These are phyloP conservation scores for Aspergillus sojae DNA, from an alignment of 2,329 filamentous ascomycete species.

Conservation along the genomic window DNA sequence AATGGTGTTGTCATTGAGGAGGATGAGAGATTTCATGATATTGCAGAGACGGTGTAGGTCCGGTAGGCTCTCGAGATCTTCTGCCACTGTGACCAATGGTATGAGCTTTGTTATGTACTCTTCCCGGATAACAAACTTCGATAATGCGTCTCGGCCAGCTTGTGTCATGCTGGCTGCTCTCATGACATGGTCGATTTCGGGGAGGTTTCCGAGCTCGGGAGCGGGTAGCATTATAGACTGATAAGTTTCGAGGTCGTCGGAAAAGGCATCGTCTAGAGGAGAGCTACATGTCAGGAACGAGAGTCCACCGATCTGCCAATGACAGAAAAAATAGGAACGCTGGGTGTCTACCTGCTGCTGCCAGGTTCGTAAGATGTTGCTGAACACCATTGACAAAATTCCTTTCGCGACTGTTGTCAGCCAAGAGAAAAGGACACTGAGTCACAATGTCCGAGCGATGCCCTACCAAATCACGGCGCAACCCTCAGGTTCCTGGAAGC, in stretches of 20 bases:
- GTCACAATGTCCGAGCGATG: constrained; percentile 25
- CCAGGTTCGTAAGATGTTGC: constrained; percentile 67
- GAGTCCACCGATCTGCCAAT: not conserved
- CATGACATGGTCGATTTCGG: constrained; percentile 83
- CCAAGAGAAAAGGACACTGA: constrained; percentile 21
- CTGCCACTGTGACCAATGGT: constrained; percentile 82
- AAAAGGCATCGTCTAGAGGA: constrained; percentile 74
- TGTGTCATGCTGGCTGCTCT: constrained; percentile 74
- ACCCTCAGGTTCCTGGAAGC: constrained; percentile 95
- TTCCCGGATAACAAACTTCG: constrained; percentile 81
- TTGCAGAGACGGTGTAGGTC: constrained; percentile 93
- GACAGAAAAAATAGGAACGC: not conserved
- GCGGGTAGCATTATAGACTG: constrained; percentile 73
- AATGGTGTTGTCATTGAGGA: constrained; percentile 91
- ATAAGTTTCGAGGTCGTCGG: constrained; percentile 80
- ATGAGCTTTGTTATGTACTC: constrained; percentile 87
- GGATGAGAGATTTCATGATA: constrained; percentile 94
- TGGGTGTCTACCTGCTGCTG: constrained; percentile 57
- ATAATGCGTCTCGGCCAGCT: constrained; percentile 78
- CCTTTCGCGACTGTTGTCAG: constrained; percentile 55
- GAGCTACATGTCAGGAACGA: constrained; percentile 6
- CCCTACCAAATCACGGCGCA: constrained; percentile 86
- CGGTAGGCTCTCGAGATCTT: constrained; percentile 82
- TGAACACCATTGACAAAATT: constrained; percentile 89
- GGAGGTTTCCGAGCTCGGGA: constrained; percentile 78